Evolutionary conservation across 768 basidiomycete genomes (phyloP), one percentile per base, ranked within the genome.

Genomic region (Neoboletus magnificus): DNA sequence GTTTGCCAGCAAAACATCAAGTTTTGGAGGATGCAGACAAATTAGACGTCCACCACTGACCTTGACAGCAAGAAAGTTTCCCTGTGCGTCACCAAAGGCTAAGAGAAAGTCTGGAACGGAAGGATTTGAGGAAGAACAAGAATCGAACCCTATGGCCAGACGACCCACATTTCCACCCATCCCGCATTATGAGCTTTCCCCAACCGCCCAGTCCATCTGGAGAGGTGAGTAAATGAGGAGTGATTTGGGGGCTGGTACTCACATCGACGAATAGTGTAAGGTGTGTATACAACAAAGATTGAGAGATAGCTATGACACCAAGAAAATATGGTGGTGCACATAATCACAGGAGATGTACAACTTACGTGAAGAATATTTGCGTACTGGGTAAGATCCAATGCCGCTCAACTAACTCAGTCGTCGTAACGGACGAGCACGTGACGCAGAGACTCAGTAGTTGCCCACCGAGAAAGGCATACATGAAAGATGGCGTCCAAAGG

Each of bases 201-300:
- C 92, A 93, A 20, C 92, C 91, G 56, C 78, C 79, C 59, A 89
- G 74, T 27, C 90, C 91, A 66, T 94, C 91, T 93, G 55, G 11
- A 54, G 29, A 52, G 37, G 33, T 67, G 41, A 58, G 50, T 20
- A 9, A 22, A 32, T 1, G 33, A 18, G n/a, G 2, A 1, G 25
- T 4, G 0, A 8, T 11, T 12, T 16, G 9, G 10, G 41, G 7
- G 35, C 7, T 10, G 11, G 15, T 3, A 72, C 89, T 56, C 64
- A 92, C 90, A 94, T 74, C 82, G 79, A 70, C 91, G 87, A 42
- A 94, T 88, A 18, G 92, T 94, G 77, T 91, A 93, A 0, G 91
- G 89, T n/a, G 91, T 92, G 66, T 87, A 94, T 45, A 86, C 76
- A 12, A 79, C 54, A 69, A 86, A 89, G 43, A 92, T 62, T 22